Base-by-base conservation (phyloP, 805 yeast species). In the Barnettozyma californica region DNA sequence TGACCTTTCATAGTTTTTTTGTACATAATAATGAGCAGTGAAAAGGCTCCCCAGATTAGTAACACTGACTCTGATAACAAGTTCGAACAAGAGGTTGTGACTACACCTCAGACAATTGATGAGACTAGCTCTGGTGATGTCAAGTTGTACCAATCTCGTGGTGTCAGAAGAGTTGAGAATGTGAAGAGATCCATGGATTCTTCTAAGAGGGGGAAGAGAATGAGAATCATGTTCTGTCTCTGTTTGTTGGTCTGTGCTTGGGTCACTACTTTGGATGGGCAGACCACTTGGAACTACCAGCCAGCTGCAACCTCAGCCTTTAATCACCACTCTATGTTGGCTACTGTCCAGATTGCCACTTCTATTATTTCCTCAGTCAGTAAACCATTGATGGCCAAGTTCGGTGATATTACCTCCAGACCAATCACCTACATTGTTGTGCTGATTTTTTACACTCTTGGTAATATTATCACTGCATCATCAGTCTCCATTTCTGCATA, bases 281-380 rank as follows among this genome's bases (percentile, higher is more conserved):
- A 61, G 6, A 67, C 73, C 27, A 65, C 70, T 8, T 60, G 49
- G 27, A 63, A 55, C 48, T 68, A 66, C 48, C 53, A 59, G 10
- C 74, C 75, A 14, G 67, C 60, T 48, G 76, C 76, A 10, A 68
- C 76, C 5, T 67, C 73, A 16, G 56, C 63, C 5, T 70, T 72
- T 53, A 58, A 62, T 40, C 63, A 63, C 27, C 74, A 70, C 49
- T 68, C 76, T 1, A 60, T 72, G 60, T 50, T 72, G 16, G 61
- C 76, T 1, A 69, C 73, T 10, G 58, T 70, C 9, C 60, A 64
- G 21, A 70, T 73, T 31, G 73, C 73, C 4, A 67, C 66, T 20
- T 61, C 67, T n/a, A 65, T 73, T 45, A 61, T 71, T 38, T 61
- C 65, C 40, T 68, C 74, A 19, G 68, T 69, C 10, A 59, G 67